Evolutionary conservation across 2,329 filamentous ascomycete genomes (phyloP).

Genomic region (Calycina marina): DNA sequence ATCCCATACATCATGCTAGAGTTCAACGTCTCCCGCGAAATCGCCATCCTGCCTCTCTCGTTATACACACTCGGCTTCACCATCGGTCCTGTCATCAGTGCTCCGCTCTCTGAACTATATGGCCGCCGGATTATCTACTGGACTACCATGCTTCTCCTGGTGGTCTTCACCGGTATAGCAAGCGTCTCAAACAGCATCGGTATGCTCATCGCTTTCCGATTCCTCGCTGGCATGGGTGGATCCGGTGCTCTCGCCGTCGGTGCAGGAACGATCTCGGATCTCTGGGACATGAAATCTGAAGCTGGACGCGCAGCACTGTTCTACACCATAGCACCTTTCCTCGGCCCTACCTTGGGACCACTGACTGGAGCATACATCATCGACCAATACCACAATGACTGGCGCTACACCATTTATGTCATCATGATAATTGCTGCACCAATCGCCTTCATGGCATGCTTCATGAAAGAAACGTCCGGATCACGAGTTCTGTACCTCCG

Average conservation of each 20-base stretch:
- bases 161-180: constrained; percentile 44
- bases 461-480: constrained; percentile 24
- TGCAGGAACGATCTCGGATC: constrained; percentile 30
- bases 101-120: constrained; percentile 48
- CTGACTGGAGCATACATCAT: constrained; percentile 21
- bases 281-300: constrained; percentile 26
- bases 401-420: constrained; percentile 16
- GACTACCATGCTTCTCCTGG: constrained; percentile 38
- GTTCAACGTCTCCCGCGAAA: constrained; percentile 39
- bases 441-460: constrained; percentile 25
- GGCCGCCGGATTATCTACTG: constrained; percentile 47
- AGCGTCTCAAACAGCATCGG: constrained; percentile 41
- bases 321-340: constrained; percentile 15
- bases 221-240: constrained; percentile 48
- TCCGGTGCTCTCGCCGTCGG: constrained; percentile 24
- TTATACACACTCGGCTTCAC: constrained; percentile 45
- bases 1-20: constrained; percentile 33
- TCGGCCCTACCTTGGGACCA: constrained; percentile 16
- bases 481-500: constrained; percentile 11
- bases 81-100: constrained; percentile 50
- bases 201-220: constrained; percentile 48
- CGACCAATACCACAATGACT: constrained; percentile 16
- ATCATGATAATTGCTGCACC: constrained; percentile 20
- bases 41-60: constrained; percentile 42
- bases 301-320: constrained; percentile 18